These are phyloP conservation scores for Candida silvicultrix DNA, from an alignment of 805 yeast genomes.

Conservation along the genomic window DNA sequence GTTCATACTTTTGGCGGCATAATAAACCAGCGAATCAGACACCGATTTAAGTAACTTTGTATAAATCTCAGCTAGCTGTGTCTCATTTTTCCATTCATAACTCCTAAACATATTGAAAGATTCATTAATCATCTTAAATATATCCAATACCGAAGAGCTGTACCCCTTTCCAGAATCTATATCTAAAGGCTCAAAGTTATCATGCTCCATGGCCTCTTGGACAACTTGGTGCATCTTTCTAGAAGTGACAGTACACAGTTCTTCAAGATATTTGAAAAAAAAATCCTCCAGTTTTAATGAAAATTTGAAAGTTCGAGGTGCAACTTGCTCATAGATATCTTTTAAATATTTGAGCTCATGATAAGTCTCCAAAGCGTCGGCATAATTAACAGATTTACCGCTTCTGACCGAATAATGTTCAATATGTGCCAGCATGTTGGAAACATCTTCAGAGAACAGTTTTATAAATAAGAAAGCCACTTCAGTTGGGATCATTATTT, in stretches of 20 bases:
- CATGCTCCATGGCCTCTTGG: slow-evolving; percentile 49
- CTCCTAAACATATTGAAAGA: slow-evolving; percentile 49
- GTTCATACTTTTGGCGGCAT: slow-evolving; percentile 33
- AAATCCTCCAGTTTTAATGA: slow-evolving; percentile 50
- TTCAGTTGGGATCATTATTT: slow-evolving; percentile 43
- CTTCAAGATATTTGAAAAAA: slow-evolving; percentile 41
- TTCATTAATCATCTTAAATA: slow-evolving; percentile 56
- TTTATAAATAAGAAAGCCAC: slow-evolving; percentile 43
- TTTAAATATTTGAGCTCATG: slow-evolving; percentile 46
- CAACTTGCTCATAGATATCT: slow-evolving; percentile 42
- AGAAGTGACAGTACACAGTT: slow-evolving; percentile 38
- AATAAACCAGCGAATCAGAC: slow-evolving; percentile 50
- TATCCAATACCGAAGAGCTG: slow-evolving; percentile 62
- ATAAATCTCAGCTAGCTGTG: slow-evolving; percentile 55
- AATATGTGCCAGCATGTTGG: slow-evolving; percentile 43
- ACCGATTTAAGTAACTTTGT: slow-evolving; percentile 58
- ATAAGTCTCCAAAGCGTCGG: slow-evolving; percentile 55
- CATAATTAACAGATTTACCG: slow-evolving; percentile 34
- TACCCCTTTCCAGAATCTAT: slow-evolving; percentile 31
- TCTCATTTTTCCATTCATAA: slow-evolving; percentile 60
- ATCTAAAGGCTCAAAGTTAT: slow-evolving; percentile 49
- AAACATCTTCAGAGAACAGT: slow-evolving; percentile 48
- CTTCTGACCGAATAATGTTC: slow-evolving; percentile 30
- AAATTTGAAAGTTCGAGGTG: slow-evolving; percentile 31
- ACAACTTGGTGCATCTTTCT: slow-evolving; percentile 42